Percentiles rank a stretch among this genome's conserved stretches.
Evolutionary conservation across 2,329 filamentous ascomycete species (phyloP).

Genomic region (Cercospora zeina): DNA sequence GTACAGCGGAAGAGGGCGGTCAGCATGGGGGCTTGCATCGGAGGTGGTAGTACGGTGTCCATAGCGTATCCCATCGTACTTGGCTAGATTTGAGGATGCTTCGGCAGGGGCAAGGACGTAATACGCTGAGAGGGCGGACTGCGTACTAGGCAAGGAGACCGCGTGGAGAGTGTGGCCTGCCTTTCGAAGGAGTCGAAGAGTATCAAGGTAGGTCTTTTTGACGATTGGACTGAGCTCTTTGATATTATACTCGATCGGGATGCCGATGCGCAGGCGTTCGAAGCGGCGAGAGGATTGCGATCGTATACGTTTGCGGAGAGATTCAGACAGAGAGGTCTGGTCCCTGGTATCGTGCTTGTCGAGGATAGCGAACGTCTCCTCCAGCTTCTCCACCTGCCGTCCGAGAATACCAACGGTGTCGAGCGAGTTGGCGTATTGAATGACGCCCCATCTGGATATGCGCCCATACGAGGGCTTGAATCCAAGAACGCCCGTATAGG

Average conservation of each 20-base stretch:
- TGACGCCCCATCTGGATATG: conserved; percentile 79
- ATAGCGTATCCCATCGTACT: conserved; percentile 96
- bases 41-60: conserved; percentile 61
- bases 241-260: conserved; percentile 82
- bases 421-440: conserved; percentile 88
- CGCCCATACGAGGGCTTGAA: conserved; percentile 93
- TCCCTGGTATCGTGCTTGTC: conserved; percentile 67
- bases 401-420: conserved; percentile 84
- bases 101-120: conserved; percentile 95
- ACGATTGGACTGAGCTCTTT: conserved; percentile 71
- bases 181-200: conserved; percentile 60
- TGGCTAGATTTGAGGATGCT: conserved; percentile 91
- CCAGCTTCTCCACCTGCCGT: conserved; percentile 52
- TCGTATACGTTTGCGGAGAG: conserved; percentile 55
- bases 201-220: conserved; percentile 66
- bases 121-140: conserved; percentile 84
- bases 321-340: conserved; percentile 67
- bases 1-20: conserved; percentile 57
- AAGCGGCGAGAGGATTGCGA: conserved; percentile 10
- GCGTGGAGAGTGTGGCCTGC: conserved; percentile 72
- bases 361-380: conserved; percentile 49
- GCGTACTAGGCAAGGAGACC: conserved; percentile 79
- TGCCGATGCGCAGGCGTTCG: conserved; percentile 54
- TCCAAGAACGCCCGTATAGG: conserved; percentile 78
- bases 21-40: conserved; percentile 46